Evolutionary conservation across 2,329 filamentous ascomycete genomes (phyloP).

Genomic region (Chaetomiaceae sp.): DNA sequence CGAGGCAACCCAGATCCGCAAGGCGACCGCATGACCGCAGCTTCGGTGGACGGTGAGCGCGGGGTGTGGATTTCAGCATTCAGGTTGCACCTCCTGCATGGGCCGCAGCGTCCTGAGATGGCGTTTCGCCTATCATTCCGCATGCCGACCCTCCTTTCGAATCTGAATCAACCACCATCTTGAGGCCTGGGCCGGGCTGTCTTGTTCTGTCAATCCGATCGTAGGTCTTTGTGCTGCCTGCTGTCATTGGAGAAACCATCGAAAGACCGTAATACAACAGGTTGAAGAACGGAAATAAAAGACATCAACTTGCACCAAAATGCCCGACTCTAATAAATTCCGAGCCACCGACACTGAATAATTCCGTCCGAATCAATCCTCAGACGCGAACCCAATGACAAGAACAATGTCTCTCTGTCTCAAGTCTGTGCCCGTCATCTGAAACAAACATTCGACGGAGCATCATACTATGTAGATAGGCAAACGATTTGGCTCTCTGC

Average conservation of each 20-base stretch:
- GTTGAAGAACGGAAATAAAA: too few relatives aligned
- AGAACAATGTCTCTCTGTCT: neutral
- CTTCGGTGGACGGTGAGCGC: conserved; percentile 18
- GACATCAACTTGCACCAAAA: too few relatives aligned
- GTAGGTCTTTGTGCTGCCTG: neutral
- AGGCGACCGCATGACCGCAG: conserved; percentile 21
- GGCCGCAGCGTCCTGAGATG: conserved; percentile 13
- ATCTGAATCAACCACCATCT: neutral
- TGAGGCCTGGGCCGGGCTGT: too few relatives aligned
- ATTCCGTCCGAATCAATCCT: neutral
- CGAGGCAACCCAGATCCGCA: neutral
- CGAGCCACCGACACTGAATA: too few relatives aligned
- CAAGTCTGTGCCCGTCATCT: neutral
- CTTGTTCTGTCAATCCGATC: neutral
- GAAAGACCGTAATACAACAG: too few relatives aligned
- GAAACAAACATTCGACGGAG: too few relatives aligned
- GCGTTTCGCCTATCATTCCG: conserved; percentile 7
- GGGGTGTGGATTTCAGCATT: neutral
- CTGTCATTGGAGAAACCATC: neutral
- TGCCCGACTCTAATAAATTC: too few relatives aligned
- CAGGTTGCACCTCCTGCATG: conserved; percentile 15
- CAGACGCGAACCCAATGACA: neutral
- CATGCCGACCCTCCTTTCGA: conserved; percentile 11
- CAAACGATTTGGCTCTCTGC: too few relatives aligned
- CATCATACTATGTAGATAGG: too few relatives aligned